These are phyloP conservation scores for Cynara cardunculus DNA, from an alignment of 129 eudicot genomes.

Conservation along the genomic window DNA sequence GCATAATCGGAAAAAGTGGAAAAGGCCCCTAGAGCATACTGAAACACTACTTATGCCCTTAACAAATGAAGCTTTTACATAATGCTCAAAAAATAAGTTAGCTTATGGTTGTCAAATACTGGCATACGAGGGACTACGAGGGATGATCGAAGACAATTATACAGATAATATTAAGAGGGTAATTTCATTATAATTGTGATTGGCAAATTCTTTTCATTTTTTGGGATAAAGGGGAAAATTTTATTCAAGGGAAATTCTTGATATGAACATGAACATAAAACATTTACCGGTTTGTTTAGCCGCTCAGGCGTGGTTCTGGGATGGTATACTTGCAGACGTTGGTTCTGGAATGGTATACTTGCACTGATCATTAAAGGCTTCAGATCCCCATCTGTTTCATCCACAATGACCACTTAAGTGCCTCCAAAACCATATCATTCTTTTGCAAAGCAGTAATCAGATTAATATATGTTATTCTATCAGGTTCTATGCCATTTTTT, in stretches of 20 bases:
- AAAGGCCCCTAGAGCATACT: neutral
- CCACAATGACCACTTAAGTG: constrained; percentile 98
- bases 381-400: constrained; percentile 84
- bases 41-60: neutral
- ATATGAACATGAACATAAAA: too few relatives aligned
- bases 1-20: neutral
- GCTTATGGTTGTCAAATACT: too few relatives aligned
- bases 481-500: constrained; percentile 71
- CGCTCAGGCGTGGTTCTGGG: neutral
- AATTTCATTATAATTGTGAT: too few relatives aligned
- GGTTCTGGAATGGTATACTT: neutral
- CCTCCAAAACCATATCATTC: constrained; percentile 84
- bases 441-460: constrained; percentile 59
- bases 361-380: constrained; percentile 10
- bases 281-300: too few relatives aligned
- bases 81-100: neutral
- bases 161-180: neutral
- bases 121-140: neutral
- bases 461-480: constrained; percentile 56
- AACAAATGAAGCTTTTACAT: too few relatives aligned
- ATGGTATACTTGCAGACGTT: neutral
- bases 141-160: neutral
- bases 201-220: too few relatives aligned
- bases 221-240: too few relatives aligned
- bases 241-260: too few relatives aligned